phyloP scores from a whole-genome alignment of 805 yeast species.

The Kodamaea fukazawae region DNA sequence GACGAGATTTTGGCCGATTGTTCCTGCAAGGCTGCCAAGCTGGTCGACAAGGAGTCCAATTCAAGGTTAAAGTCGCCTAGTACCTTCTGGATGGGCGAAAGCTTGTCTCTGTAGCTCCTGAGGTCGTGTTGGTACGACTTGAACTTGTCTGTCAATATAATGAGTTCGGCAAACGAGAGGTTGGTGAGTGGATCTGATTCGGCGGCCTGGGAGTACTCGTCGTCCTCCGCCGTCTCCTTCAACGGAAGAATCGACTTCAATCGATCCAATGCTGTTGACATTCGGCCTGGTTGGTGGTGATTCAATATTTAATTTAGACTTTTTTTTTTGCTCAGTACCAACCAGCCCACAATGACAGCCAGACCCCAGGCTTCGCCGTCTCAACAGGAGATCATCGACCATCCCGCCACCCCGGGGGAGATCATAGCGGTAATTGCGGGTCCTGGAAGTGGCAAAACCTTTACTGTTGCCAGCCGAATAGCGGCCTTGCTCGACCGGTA shows the following conservation, averaged over 20 bases:
- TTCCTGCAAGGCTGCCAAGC: conserved; percentile 31
- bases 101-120: conserved; percentile 27
- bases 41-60: conserved; percentile 31
- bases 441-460: conserved; percentile 74
- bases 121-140: conserved; percentile 16
- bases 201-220: neutral
- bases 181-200: neutral
- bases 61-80: conserved; percentile 57
- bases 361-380: conserved; percentile 16
- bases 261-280: conserved; percentile 14
- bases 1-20: conserved; percentile 31
- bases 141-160: conserved; percentile 8
- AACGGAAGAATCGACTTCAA: conserved; percentile 13
- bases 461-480: conserved; percentile 54
- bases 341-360: neutral
- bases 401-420: conserved; percentile 36
- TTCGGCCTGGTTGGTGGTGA: neutral
- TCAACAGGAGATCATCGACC: conserved; percentile 46
- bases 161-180: neutral
- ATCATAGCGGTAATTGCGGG: conserved; percentile 60
- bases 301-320: neutral
- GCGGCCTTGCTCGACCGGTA: conserved; percentile 35
- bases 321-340: neutral
- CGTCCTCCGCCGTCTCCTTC: conserved; percentile 3
- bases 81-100: conserved; percentile 53